Evolutionary conservation across 495 filamentous ascomycete genomes (phyloP), one percentile per base, ranked within the genome.

Genomic region (Trichocladium uniseriatum): DNA sequence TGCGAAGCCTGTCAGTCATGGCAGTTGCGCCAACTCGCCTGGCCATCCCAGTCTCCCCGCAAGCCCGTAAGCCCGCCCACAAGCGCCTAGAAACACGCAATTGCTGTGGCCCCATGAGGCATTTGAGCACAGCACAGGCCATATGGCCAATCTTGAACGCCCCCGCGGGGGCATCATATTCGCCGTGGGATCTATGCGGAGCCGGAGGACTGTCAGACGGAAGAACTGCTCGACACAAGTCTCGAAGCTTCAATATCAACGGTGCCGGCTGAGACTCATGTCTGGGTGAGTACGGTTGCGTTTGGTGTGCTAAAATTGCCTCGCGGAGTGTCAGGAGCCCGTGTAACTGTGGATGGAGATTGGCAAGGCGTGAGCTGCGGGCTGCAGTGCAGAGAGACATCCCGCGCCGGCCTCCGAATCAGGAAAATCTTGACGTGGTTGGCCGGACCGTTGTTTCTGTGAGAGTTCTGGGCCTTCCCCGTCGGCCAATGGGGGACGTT

Each of bases 361-460:
- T 27, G 29, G 34, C 20, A 13, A 22, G 20, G 31, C 24, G 3
- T 8, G 24, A 27, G 24, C n/a, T n/a, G n/a, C n/a, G 22, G 28
- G 28, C 44, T 29, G 44, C 44, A 47, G 16, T 27, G 24, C 24
- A 27, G 8, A 21, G 9, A 29, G 0, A 40, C 49, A 45, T 41
- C 42, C 43, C 49, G 49, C 28, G 19, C 13, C 20, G 49, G 14
- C 24, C 27, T 16, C 49, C 49, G 24, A 13, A 52, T 45, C 11
- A 34, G 49, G 49, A 27, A 46, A 46, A 16, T 34, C 21, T 42
- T 41, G 14, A 41, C 43, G 36, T 39, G 43, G 49, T 52, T 52
- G 49, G 43, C n/a, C n/a, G 13, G 38, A 35, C n/a, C n/a, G 24
- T 39, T 16, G 21, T 36, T 24, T 14, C 27, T 43, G 10, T 9